These are phyloP conservation scores for Erigeron canadensis DNA, from an alignment of 129 eudicot species.

Conservation along the genomic window DNA sequence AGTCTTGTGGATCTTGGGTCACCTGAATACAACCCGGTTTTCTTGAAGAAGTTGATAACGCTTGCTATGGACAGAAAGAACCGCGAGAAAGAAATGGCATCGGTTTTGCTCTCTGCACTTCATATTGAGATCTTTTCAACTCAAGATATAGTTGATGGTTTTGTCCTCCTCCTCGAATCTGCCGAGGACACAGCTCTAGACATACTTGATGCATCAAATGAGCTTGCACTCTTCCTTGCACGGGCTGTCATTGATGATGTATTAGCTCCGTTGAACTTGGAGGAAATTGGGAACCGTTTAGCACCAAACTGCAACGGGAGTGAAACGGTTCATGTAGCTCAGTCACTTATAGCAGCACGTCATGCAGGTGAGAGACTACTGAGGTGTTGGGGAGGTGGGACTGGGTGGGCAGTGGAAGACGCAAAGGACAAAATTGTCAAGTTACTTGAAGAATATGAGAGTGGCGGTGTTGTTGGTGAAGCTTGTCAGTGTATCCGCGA, in stretches of 20 bases:
- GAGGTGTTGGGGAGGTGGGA: slow-evolving; percentile 99
- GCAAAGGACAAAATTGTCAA: slow-evolving; percentile 88
- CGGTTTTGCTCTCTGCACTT: slow-evolving; percentile 77
- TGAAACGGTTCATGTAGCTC: slow-evolving; percentile 72
- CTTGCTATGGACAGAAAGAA: slow-evolving; percentile 91
- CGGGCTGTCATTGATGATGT: slow-evolving; percentile 90
- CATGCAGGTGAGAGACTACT: slow-evolving; percentile 93
- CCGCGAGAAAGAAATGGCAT: slow-evolving; percentile 92
- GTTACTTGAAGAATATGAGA: slow-evolving; percentile 81
- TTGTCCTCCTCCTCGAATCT: slow-evolving; percentile 72
- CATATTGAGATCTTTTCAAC: slow-evolving; percentile 84
- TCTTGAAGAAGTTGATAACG: slow-evolving; percentile 76
- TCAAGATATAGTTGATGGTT: slow-evolving; percentile 81
- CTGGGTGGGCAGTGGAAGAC: slow-evolving; percentile 98
- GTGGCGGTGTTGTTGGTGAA: slow-evolving; percentile 75
- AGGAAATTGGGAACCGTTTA: slow-evolving; percentile 59
- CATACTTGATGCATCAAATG: slow-evolving; percentile 80
- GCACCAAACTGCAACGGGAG: slow-evolving; percentile 65
- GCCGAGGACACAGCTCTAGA: slow-evolving; percentile 94
- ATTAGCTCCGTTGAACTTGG: slow-evolving; percentile 77
- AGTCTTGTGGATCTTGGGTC: slow-evolving; percentile 69
- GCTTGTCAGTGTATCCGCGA: slow-evolving; percentile 92
- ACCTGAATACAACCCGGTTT: slow-evolving; percentile 71
- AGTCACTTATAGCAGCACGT: slow-evolving; percentile 66
- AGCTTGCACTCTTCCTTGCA: slow-evolving; percentile 79